phyloP scores from a whole-genome alignment of 768 basidiomycete genomes.

The Lyophyllum decastes region DNA sequence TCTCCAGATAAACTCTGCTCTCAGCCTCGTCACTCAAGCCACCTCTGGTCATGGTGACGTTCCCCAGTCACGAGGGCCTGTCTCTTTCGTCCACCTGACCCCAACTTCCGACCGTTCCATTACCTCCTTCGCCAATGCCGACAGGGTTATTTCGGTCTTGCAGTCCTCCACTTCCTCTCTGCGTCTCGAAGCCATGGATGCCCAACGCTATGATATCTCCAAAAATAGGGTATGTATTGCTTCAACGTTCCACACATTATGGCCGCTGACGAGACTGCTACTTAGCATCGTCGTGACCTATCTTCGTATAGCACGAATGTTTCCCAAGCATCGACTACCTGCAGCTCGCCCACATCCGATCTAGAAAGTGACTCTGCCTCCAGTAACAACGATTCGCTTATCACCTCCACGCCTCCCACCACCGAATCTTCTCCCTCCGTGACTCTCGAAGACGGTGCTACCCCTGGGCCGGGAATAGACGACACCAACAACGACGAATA shows the following conservation, averaged over 20 bases:
- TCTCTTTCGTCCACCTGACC: not conserved
- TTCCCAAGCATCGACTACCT: not conserved
- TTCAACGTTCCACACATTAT: not conserved
- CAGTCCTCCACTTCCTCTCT: not conserved
- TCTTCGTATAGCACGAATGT: not conserved
- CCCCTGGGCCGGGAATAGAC: not conserved
- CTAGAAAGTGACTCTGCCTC: not conserved
- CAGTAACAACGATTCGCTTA: not conserved
- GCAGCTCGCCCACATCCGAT: not conserved
- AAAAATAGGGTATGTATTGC: slow-evolving; percentile 22
- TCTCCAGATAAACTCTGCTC: not conserved
- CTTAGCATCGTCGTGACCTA: not conserved
- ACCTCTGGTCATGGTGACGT: not conserved
- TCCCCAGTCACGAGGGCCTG: not conserved
- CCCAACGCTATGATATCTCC: slow-evolving; percentile 27
- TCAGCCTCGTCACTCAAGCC: not conserved
- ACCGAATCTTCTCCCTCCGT: slow-evolving; percentile 1
- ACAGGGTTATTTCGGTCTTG: not conserved
- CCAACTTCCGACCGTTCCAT: not conserved
- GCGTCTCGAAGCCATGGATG: slow-evolving; percentile 20
- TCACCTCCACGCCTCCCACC: not conserved
- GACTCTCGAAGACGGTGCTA: slow-evolving; percentile 4
- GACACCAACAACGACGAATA: slow-evolving; percentile 27
- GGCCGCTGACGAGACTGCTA: not conserved
- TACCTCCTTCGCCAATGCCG: not conserved